Evolutionary conservation across 2,329 filamentous ascomycete species (phyloP).

Genomic region (Sclerotinia spermophila): DNA sequence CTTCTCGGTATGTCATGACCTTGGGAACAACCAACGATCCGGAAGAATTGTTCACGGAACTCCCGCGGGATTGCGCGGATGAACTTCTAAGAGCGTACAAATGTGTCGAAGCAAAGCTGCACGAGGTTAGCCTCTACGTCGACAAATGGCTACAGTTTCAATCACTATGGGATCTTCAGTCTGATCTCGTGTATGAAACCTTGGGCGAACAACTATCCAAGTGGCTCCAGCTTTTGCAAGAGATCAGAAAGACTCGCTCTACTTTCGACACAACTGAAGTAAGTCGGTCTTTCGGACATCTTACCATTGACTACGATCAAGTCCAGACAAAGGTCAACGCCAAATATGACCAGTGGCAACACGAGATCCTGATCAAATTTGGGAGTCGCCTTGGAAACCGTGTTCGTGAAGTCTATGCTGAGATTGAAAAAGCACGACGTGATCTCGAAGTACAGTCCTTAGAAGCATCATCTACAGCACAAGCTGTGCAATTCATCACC

Average conservation of each 20-base stretch:
- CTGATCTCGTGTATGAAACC: constrained; percentile 89
- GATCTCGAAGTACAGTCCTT: constrained; percentile 90
- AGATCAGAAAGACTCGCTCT: constrained; percentile 89
- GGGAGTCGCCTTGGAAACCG: constrained; percentile 81
- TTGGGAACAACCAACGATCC: constrained; percentile 63
- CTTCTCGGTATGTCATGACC: constrained; percentile 89
- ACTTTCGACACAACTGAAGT: constrained; percentile 98
- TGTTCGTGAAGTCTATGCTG: constrained; percentile 87
- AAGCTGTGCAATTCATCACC: constrained; percentile 97
- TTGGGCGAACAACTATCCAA: constrained; percentile 86
- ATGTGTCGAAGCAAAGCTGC: constrained; percentile 77
- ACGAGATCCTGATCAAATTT: constrained; percentile 93
- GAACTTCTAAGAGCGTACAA: constrained; percentile 77
- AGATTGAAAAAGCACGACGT: constrained; percentile 84
- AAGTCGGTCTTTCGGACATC: constrained; percentile 85
- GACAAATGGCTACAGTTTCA: constrained; percentile 99
- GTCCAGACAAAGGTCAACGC: constrained; percentile 98
- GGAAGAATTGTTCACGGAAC: constrained; percentile 73
- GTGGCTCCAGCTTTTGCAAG: constrained; percentile 94
- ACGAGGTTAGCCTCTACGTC: constrained; percentile 78
- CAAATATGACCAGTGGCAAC: constrained; percentile 99
- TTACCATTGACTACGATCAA: constrained; percentile 96
- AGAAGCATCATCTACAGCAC: constrained; percentile 90
- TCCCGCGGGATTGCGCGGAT: constrained; percentile 79
- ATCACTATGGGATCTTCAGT: constrained; percentile 95